Base-by-base conservation (phyloP, 2,329 filamentous ascomycete genomes). In the Fulvia fulva region DNA sequence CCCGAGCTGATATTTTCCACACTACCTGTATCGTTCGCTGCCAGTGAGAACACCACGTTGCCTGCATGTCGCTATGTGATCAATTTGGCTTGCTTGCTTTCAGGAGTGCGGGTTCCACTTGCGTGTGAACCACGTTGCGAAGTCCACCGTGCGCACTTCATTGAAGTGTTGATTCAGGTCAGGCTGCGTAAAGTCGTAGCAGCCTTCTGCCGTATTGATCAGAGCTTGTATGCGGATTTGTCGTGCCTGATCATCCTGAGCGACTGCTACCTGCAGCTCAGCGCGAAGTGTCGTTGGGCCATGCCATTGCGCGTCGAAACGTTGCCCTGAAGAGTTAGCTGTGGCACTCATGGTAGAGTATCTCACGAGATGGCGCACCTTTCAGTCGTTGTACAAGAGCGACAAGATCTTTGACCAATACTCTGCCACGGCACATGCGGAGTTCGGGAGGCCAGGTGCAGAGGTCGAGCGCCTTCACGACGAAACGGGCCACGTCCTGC, bases 381-480 rank as follows among this genome's bases (percentile, higher is more conserved):
- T 22, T 51, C n/a, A 57, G 25, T 8, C 44, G 32, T 25, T 52
- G 46, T 7, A 43, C 74, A 63, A 66, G 68, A 54, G 81, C 76
- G 9, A 89, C 77, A 11, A 91, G 76, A 47, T 86, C 80, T 12
- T 79, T 77, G 1, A 89, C 79, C 0, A 79, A 82, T 71, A 87
- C 76, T 5, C 84, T 77, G 54, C 89, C 86, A n/a, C 88, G 87
- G 51, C 80, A 80, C 80, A 91, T 85, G 41, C 81, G 81, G 70
- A 88, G 85, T 69, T 91, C 88, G 5, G 74, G 72, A 2, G 87
- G 87, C 89, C 89, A 92, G 19, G 71, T 78, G 6, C 77, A 74
- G 43, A 90, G 73, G 47, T 89, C 86, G 28, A 90, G 71, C 14
- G 89, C 83, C n/a, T 85, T 83, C 11, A 86, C 85, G 8, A 91